Conservation (phyloP, 352 stramenopile genomes). For the Pilasporangium apinafurcum region DNA sequence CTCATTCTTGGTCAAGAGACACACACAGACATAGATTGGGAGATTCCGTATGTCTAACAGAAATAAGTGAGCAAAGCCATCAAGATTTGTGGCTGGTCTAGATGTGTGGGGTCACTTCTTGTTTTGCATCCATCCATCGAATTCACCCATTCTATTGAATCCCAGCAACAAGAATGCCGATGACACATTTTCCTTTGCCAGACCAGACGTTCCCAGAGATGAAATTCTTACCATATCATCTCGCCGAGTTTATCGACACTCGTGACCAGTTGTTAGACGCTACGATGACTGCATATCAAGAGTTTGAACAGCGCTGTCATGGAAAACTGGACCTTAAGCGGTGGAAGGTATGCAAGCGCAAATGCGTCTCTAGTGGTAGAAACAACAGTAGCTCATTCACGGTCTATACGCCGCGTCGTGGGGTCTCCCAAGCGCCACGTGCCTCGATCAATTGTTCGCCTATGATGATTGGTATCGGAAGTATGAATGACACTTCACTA, state of each 20-base stretch:
- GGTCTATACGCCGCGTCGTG: constrained; percentile 9
- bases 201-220: constrained; percentile 14
- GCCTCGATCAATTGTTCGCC: constrained; percentile 16
- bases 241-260: constrained; percentile 10
- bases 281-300: constrained; percentile 13
- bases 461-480: constrained; percentile 19
- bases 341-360: constrained; percentile 18
- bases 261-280: constrained; percentile 17
- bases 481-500: constrained; percentile 12
- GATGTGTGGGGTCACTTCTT: too few species aligned
- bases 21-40: too few species aligned
- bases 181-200: constrained; percentile 19
- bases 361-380: background rate
- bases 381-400: constrained; percentile 3
- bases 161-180: too few species aligned
- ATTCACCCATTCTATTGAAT: too few species aligned
- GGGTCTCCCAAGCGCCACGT: constrained; percentile 2
- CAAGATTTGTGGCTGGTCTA: too few species aligned
- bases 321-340: constrained; percentile 10
- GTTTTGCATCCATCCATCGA: too few species aligned
- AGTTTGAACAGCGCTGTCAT: constrained; percentile 14
- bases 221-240: constrained; percentile 19
- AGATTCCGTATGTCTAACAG: too few species aligned
- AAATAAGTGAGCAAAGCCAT: too few species aligned
- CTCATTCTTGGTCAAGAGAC: too few species aligned